Percentiles rank a stretch among this genome's conserved stretches.
Evolutionary conservation across 2,329 filamentous ascomycete genomes (phyloP).

Genomic region (Raffaelea ambrosiae): DNA sequence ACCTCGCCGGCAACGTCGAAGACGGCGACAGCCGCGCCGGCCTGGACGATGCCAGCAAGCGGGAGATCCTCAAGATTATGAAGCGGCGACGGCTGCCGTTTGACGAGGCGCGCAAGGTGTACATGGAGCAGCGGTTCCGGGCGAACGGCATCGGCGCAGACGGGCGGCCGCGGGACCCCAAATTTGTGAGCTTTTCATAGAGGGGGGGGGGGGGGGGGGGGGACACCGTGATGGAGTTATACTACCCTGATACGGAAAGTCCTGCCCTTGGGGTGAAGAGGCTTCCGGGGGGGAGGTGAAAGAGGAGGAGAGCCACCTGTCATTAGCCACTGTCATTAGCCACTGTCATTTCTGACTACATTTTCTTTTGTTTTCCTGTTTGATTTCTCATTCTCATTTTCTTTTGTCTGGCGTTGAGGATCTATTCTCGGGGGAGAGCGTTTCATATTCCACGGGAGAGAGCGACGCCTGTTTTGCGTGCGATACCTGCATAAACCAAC

Average conservation of each 20-base stretch:
- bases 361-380: neutral
- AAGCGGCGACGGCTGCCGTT: slow-evolving; percentile 74
- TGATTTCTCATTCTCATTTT: neutral
- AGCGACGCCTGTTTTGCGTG: too few relatives aligned
- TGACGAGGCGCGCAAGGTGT: slow-evolving; percentile 81
- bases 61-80: slow-evolving; percentile 84
- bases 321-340: too few relatives aligned
- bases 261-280: too few relatives aligned
- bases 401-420: neutral
- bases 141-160: slow-evolving; percentile 84
- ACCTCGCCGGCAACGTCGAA: slow-evolving; percentile 71
- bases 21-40: slow-evolving; percentile 71
- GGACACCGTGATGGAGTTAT: neutral
- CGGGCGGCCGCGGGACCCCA: slow-evolving; percentile 80
- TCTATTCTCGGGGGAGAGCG: neutral
- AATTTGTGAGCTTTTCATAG: slow-evolving; percentile 88
- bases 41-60: slow-evolving; percentile 71
- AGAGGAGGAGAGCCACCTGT: too few relatives aligned
- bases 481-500: too few relatives aligned
- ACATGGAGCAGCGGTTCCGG: slow-evolving; percentile 77
- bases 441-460: too few relatives aligned
- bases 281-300: too few relatives aligned
- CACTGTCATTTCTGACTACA: neutral
- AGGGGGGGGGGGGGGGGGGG: neutral
- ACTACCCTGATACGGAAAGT: too few relatives aligned